Conservation (phyloP, 1,139 yeast genomes). For the Suzukiozyma palmioleophila region DNA sequence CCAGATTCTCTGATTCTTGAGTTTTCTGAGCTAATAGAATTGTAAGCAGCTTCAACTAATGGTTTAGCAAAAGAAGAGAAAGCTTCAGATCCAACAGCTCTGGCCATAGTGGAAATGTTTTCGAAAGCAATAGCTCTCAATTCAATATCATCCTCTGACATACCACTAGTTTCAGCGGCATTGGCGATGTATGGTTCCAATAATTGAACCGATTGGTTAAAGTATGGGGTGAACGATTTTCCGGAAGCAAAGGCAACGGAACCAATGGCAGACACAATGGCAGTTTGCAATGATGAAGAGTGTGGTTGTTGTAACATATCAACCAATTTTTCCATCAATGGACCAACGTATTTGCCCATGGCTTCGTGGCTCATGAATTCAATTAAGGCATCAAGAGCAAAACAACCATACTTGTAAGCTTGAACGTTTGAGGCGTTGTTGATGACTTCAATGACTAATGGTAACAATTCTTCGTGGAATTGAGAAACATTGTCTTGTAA, state of each 20-base stretch:
- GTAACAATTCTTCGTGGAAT: conserved; percentile 76
- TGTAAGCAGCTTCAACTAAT: conserved; percentile 82
- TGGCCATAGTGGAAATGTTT: conserved; percentile 90
- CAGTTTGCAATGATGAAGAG: conserved; percentile 69
- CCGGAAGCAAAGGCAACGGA: conserved; percentile 97
- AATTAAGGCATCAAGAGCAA: conserved; percentile 85
- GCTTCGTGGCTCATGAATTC: conserved; percentile 91
- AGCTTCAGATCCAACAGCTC: conserved; percentile 90
- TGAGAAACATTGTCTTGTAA: conserved; percentile 81
- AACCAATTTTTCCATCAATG: conserved; percentile 85
- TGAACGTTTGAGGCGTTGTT: conserved; percentile 80
- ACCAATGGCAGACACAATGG: conserved; percentile 94
- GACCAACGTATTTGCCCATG: conserved; percentile 74
- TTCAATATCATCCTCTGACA: conserved; percentile 76
- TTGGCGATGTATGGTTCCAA: conserved; percentile 75
- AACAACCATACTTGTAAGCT: conserved; percentile 87
- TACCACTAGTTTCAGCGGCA: conserved; percentile 61
- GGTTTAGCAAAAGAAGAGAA: conserved; percentile 86
- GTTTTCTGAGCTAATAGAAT: conserved; percentile 71
- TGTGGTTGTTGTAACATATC: conserved; percentile 70
- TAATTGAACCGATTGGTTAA: conserved; percentile 71
- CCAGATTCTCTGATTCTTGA: conserved; percentile 92
- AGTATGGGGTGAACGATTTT: conserved; percentile 79
- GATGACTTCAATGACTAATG: conserved; percentile 81
- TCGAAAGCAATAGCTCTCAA: conserved; percentile 90